Base-by-base conservation (phyloP, 202 grass and related monocot species). In the Digitaria exilis region DNA sequence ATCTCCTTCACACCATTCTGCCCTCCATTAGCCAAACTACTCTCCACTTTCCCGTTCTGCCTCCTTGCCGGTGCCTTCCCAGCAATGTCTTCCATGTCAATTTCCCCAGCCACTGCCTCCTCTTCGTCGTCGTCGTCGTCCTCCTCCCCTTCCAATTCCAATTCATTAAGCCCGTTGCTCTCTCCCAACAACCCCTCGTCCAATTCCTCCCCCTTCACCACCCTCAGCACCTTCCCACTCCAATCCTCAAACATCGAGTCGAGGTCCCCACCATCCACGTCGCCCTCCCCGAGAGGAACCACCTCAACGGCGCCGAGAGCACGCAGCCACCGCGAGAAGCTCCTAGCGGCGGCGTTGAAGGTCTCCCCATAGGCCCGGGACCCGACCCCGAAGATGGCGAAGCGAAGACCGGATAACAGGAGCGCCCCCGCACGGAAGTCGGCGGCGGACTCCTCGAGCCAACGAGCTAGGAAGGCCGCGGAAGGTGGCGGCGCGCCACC, bases 51-150 rank as follows among this genome's bases (percentile, higher is more conserved):
- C 69, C 83, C 79, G 18, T 77, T 78, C 57, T 80, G 85, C 76
- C 29, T 93, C 69, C 73, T 98, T 30, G 57, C 52, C 0, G 80
- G 84, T 1, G 87, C 89, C 84, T 98, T 98, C 61, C 96, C 92
- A 6, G 96, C 96, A 44, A 98, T 90, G 71, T 98, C 93, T 84
- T 98, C 96, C 89, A 95, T 92, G 81, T 98, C 96, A 68, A 98
- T 71, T 9, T 92, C 93, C 49, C 32, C 84, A 62, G 58, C 75
- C 3, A 44, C 79, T 46, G 56, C 59, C 45, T 85, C 88, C 31
- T 90, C 87, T 43, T 91, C 91, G 0, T 85, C 83, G 3, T 88
- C 83, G 9, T 91, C 89, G 42, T 91, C 85, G 6, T 64, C 70
- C 39, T 77, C 85, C 80, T 90, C 87, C 6, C 39, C 84, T 46